phyloP scores from a whole-genome alignment of 2,329 filamentous ascomycete genomes.

The Fonsecaea multimorphosa region DNA sequence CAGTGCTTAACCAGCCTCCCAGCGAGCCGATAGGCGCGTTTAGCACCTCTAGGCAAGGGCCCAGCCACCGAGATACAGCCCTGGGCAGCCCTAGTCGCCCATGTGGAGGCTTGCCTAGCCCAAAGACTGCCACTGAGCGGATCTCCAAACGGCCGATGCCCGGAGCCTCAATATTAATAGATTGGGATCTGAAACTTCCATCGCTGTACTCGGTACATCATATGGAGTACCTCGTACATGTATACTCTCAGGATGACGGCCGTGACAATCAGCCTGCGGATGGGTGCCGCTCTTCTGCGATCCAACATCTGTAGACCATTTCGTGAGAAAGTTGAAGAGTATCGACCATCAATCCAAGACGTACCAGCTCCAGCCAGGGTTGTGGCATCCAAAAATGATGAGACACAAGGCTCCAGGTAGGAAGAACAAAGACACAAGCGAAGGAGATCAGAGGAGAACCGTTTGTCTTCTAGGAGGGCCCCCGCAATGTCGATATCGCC shows the following conservation, averaged over 20 bases:
- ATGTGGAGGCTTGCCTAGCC: neutral
- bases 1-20: neutral
- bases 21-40: conserved; percentile 21
- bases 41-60: neutral
- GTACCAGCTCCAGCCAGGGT: neutral
- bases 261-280: neutral
- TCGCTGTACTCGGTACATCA: neutral
- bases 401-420: neutral
- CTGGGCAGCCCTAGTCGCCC: neutral
- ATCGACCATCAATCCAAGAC: neutral
- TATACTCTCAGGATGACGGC: neutral
- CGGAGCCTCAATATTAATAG: conserved; percentile 17
- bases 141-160: conserved; percentile 11
- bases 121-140: neutral
- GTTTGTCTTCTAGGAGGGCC: neutral
- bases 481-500: neutral
- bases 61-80: neutral
- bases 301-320: neutral
- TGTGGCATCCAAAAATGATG: neutral
- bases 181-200: neutral
- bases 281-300: neutral
- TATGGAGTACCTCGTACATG: neutral
- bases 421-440: neutral
- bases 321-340: neutral
- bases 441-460: neutral